Evolutionary conservation across 768 basidiomycete genomes (phyloP), one percentile per base, ranked within the genome.

Genomic region (Ramaria rubella): DNA sequence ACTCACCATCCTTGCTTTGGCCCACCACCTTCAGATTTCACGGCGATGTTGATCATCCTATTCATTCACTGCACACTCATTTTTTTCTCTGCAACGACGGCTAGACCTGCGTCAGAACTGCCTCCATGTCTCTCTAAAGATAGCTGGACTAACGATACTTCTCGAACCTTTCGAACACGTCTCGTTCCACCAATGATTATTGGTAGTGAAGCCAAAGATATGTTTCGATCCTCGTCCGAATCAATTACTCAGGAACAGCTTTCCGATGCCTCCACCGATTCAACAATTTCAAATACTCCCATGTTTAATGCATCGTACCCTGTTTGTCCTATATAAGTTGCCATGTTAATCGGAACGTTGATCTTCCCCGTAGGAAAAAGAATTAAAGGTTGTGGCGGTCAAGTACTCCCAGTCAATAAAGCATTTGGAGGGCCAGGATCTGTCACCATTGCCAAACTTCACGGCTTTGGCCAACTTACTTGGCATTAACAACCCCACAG

Each of bases 401-500:
- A 74, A 74, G 59, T 74, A 73, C 53, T 64, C 62, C 0, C 40
- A 58, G 2, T 68, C 72, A 4, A 49, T 30, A 5, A 44, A 66
- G 14, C 62, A 65, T 58, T 62, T 74, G 17, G 36, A 59, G 11
- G 72, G 71, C 3, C 58, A 72, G 31, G 67, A 59, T 17, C 64
- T 73, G 30, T 42, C 44, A 8, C 55, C 59, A 3, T 27, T 49
- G 19, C 57, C 33, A 19, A 52, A 40, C 21, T 21, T 53, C 38
- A 42, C 58, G 19, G 24, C 15, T 9, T 31, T 45, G 1, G n/a
- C 38, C n/a, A n/a, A 38, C 19, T 49, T 38, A 26, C 59, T 58
- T 34, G 33, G 50, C 27, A 61, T 69, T 59, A 63, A 63, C 34
- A 59, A 59, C 23, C 62, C 64, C 42, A 54, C 26, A 48, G 31